phyloP scores from a whole-genome alignment of 2,329 filamentous ascomycete genomes.

The Mycosphaerella sp. region DNA sequence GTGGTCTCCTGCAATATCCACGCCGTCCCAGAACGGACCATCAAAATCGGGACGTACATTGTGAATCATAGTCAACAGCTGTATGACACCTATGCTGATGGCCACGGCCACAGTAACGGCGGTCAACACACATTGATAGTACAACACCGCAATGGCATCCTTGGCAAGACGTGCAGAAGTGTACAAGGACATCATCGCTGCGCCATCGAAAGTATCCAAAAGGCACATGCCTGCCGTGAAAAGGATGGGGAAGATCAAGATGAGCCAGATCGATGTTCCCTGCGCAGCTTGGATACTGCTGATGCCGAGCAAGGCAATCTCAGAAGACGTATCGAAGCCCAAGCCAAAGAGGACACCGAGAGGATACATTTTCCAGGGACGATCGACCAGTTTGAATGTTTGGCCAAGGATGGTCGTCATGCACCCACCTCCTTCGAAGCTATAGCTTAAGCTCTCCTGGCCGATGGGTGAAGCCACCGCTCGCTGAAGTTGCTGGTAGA shows the following conservation, averaged over 20 bases:
- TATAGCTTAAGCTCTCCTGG: conserved; percentile 44
- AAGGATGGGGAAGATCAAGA: conserved; percentile 80
- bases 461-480: conserved; percentile 47
- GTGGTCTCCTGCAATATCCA: conserved; percentile 66
- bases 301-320: conserved; percentile 87
- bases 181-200: conserved; percentile 91
- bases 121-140: conserved; percentile 86
- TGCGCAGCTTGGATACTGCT: conserved; percentile 77
- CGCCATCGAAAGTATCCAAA: conserved; percentile 85
- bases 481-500: conserved; percentile 61
- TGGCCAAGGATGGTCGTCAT: conserved; percentile 64
- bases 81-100: conserved; percentile 76
- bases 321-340: conserved; percentile 91
- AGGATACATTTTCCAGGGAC: conserved; percentile 94
- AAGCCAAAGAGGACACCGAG: conserved; percentile 79
- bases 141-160: conserved; percentile 82
- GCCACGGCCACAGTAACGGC: conserved; percentile 77
- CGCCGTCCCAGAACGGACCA: conserved; percentile 85
- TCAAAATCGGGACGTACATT: conserved; percentile 63
- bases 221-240: conserved; percentile 97
- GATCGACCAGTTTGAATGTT: conserved; percentile 66
- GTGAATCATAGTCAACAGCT: conserved; percentile 70
- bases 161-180: conserved; percentile 69
- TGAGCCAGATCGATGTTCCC: conserved; percentile 89
- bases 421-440: conserved; percentile 70